A percentile compares a stretch with the other conserved stretches of the same genome.
phyloP scores from a whole-genome alignment of 768 basidiomycete genomes.

The Xerocomellus chrysenteron region DNA sequence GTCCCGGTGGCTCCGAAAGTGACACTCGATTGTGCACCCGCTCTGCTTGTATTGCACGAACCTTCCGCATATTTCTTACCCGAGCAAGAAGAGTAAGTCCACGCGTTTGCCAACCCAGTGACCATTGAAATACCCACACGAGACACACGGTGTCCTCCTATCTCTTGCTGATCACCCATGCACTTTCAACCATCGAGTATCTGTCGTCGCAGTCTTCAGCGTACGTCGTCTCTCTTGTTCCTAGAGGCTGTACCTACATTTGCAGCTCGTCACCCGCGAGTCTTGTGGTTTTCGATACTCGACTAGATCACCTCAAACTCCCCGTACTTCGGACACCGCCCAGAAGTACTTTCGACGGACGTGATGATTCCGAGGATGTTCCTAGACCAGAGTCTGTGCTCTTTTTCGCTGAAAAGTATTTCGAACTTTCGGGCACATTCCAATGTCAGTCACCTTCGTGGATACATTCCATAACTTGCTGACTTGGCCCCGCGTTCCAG shows the following conservation, averaged over 20 bases:
- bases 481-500: constrained; percentile 10
- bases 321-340: constrained; percentile 42
- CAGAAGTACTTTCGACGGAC: constrained; percentile 11
- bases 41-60: constrained; percentile 60
- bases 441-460: constrained; percentile 39
- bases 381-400: constrained; percentile 37
- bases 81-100: constrained; percentile 24
- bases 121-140: constrained; percentile 6
- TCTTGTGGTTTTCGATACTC: constrained; percentile 62
- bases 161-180: constrained; percentile 47
- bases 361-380: constrained; percentile 17
- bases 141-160: constrained; percentile 49
- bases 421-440: constrained; percentile 49
- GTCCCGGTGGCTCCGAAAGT: constrained; percentile 30
- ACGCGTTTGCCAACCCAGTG: not conserved
- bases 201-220: constrained; percentile 29
- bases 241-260: not conserved
- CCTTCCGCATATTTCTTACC: constrained; percentile 53
- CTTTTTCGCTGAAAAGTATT: constrained; percentile 50
- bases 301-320: constrained; percentile 48
- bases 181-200: constrained; percentile 41
- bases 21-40: constrained; percentile 41
- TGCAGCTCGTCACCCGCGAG: constrained; percentile 25
- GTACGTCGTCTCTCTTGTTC: constrained; percentile 15
- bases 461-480: not conserved